Evolutionary conservation across 2,329 filamentous ascomycete genomes (phyloP).

Genomic region (Colletotrichum sp.): DNA sequence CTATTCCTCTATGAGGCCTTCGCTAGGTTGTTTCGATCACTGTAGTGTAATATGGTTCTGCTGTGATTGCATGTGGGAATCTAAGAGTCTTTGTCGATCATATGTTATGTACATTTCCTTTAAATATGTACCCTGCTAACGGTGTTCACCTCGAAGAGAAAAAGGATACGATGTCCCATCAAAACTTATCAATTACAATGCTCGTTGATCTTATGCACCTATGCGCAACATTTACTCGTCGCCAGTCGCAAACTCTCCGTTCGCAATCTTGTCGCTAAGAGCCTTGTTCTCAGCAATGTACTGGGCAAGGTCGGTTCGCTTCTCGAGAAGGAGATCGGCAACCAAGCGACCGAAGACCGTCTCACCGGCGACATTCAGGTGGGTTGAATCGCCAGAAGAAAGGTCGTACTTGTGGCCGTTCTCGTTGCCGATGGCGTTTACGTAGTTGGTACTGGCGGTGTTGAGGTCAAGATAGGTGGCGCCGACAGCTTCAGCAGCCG

Average conservation of each 20-base stretch:
- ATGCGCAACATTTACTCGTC: constrained; percentile 6
- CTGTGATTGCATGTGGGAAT: neutral
- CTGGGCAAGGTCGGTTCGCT: constrained; percentile 23
- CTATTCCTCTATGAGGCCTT: neutral
- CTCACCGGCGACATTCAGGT: constrained; percentile 59
- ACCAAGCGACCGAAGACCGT: constrained; percentile 64
- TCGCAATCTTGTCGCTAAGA: constrained; percentile 36
- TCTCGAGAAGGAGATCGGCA: constrained; percentile 50
- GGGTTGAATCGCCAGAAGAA: constrained; percentile 53
- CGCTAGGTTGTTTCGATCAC: too few species aligned
- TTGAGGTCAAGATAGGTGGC: constrained; percentile 56
- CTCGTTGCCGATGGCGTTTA: constrained; percentile 55
- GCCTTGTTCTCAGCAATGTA: constrained; percentile 34
- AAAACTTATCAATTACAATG: neutral
- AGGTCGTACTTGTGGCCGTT: constrained; percentile 53
- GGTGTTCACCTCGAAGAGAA: too few species aligned
- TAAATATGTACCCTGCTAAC: neutral
- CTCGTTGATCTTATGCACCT: neutral
- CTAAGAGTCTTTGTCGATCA: rapidly evolving
- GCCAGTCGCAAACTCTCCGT: constrained; percentile 31
- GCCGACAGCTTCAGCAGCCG: constrained; percentile 45
- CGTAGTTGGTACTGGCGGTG: constrained; percentile 51
- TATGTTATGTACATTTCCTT: neutral
- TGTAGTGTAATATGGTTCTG: neutral
- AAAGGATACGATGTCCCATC: neutral